phyloP scores from a whole-genome alignment of 2,329 filamentous ascomycete species.

The Grosmannia penicillata region DNA sequence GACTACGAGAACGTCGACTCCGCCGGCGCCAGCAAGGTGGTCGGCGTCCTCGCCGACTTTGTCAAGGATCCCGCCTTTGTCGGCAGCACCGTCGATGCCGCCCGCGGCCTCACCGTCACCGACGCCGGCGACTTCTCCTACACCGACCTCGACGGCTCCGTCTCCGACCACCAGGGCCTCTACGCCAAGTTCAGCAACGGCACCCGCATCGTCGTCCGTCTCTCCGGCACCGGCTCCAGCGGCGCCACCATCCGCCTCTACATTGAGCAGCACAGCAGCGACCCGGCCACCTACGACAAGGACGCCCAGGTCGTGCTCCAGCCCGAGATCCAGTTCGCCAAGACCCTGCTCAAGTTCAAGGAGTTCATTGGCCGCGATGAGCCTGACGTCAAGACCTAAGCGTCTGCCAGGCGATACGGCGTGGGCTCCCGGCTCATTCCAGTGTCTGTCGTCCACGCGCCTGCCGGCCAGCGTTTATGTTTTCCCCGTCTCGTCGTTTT shows the following conservation, averaged over 20 bases:
- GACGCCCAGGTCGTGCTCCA: conserved; percentile 91
- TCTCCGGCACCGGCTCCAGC: conserved; percentile 89
- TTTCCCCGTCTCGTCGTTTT: too few species aligned
- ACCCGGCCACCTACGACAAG: conserved; percentile 60
- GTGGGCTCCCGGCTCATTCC: too few species aligned
- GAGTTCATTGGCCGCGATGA: conserved; percentile 84
- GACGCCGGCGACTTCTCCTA: conserved; percentile 96
- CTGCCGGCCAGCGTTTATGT: too few species aligned
- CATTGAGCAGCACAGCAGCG: conserved; percentile 85
- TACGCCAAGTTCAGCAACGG: conserved; percentile 90
- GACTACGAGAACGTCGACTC: conserved; percentile 94
- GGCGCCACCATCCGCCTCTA: conserved; percentile 95
- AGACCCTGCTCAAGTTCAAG: conserved; percentile 79
- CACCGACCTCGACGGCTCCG: conserved; percentile 94
- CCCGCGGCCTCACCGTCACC: conserved; percentile 45
- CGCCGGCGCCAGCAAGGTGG: conserved; percentile 80
- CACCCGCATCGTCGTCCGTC: conserved; percentile 84
- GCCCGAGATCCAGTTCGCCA: conserved; percentile 75
- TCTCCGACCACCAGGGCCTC: conserved; percentile 90
- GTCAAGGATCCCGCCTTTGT: conserved; percentile 63
- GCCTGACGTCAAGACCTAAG: conserved; percentile 88
- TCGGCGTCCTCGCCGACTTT: conserved; percentile 63
- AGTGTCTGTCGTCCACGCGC: too few species aligned
- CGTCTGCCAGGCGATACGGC: too few species aligned
- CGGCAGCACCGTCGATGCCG: conserved; percentile 62